phyloP scores from a whole-genome alignment of 2,329 filamentous ascomycete species.

The Botrytis fabae region DNA sequence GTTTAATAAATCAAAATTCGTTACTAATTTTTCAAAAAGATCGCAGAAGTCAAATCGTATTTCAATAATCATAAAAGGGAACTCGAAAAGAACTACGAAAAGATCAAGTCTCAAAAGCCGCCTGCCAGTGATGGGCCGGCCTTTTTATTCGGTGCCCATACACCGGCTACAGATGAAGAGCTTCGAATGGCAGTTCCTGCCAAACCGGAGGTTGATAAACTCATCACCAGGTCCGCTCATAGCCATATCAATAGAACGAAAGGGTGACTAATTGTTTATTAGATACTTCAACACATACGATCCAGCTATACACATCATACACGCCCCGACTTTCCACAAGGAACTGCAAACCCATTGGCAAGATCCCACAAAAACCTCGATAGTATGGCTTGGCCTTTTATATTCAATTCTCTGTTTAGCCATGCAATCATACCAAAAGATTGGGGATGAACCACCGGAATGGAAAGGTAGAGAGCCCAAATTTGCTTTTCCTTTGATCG shows the following conservation, averaged over 20 bases:
- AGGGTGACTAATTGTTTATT: neutral
- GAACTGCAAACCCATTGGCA: conserved; percentile 67
- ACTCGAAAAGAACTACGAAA: conserved; percentile 76
- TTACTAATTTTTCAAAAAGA: conserved; percentile 47
- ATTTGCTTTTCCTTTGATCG: neutral
- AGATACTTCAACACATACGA: conserved; percentile 87
- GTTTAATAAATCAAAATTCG: neutral
- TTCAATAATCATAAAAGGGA: conserved; percentile 86
- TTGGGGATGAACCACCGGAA: conserved; percentile 76
- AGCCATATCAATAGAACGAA: neutral
- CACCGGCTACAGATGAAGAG: conserved; percentile 71
- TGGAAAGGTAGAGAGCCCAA: conserved; percentile 53
- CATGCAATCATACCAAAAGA: conserved; percentile 76
- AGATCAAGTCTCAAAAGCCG: conserved; percentile 69
- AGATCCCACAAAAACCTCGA: conserved; percentile 67
- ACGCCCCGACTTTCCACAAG: conserved; percentile 81
- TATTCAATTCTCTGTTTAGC: conserved; percentile 76
- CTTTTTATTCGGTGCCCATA: conserved; percentile 72
- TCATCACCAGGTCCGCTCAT: conserved; percentile 58
- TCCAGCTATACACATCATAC: conserved; percentile 70
- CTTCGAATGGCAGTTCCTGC: conserved; percentile 77
- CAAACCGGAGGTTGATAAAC: conserved; percentile 77
- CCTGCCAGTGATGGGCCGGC: conserved; percentile 66
- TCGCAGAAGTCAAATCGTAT: conserved; percentile 91
- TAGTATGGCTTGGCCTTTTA: conserved; percentile 77